Evolutionary conservation across 441 rosid genomes (phyloP).

Genomic region (Adansonia grandidieri): DNA sequence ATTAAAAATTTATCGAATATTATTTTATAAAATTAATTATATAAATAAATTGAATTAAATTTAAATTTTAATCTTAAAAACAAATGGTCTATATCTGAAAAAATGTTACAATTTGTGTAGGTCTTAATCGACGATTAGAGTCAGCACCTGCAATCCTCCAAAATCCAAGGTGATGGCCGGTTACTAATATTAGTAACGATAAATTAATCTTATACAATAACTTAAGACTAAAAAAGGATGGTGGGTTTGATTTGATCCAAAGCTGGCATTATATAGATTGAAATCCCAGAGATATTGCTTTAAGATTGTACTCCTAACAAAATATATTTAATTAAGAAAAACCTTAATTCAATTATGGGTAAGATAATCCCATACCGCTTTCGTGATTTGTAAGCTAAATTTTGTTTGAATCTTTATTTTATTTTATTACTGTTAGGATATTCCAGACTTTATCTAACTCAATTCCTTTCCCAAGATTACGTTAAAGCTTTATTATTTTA

Average conservation of each 20-base stretch:
- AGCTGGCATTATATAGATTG: not conserved
- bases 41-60: too few species aligned
- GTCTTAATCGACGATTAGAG: not conserved
- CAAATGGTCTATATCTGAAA: too few species aligned
- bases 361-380: not conserved
- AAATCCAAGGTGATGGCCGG: slow-evolving; percentile 19
- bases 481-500: too few species aligned
- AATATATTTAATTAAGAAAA: not conserved
- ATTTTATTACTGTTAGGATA: too few species aligned
- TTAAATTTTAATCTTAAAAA: too few species aligned
- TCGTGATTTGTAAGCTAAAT: too few species aligned
- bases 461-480: too few species aligned
- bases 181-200: not conserved
- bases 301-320: not conserved
- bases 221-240: not conserved
- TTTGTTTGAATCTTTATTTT: too few species aligned
- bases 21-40: too few species aligned
- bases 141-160: not conserved
- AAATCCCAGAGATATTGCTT: not conserved
- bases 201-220: too few species aligned
- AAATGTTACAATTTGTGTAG: not conserved
- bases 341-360: not conserved
- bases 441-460: too few species aligned
- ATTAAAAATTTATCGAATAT: too few species aligned
- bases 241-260: not conserved